A percentile compares a stretch with the other conserved stretches of the same genome.
Evolutionary conservation across 129 eudicot genomes (phyloP).

Genomic region (Pulicaria dysenterica): DNA sequence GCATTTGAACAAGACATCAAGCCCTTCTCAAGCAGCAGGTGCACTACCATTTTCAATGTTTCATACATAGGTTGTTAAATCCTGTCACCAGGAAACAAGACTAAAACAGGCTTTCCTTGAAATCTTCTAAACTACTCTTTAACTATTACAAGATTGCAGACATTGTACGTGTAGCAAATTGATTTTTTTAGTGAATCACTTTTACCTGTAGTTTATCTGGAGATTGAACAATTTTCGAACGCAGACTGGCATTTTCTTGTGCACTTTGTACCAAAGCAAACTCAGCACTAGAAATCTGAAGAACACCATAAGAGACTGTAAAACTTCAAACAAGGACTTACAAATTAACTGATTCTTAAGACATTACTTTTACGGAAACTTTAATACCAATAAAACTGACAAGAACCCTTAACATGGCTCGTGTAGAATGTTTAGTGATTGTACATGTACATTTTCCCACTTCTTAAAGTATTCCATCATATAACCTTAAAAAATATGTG

Average conservation of each 20-base stretch:
- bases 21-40: neutral
- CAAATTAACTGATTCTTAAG: neutral
- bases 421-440: neutral
- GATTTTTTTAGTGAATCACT: neutral
- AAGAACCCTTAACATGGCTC: conserved; percentile 5
- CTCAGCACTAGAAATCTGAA: conserved; percentile 77
- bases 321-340: conserved; percentile 20
- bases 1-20: neutral
- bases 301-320: neutral
- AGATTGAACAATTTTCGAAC: conserved; percentile 87
- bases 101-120: neutral
- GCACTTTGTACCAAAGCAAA: conserved; percentile 72
- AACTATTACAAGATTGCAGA: neutral
- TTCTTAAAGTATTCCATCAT: no score
- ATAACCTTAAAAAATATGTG: conserved; percentile 6
- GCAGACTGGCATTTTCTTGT: conserved; percentile 84
- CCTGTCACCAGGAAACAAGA: neutral
- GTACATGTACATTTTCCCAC: conserved; percentile 9
- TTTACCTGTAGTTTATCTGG: conserved; percentile 93
- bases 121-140: conserved; percentile 1
- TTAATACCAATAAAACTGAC: neutral
- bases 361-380: neutral
- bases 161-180: neutral
- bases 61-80: neutral
- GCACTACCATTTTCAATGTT: neutral